phyloP scores from a whole-genome alignment of 73 alveolate genomes.

The Breviolum minutum region DNA sequence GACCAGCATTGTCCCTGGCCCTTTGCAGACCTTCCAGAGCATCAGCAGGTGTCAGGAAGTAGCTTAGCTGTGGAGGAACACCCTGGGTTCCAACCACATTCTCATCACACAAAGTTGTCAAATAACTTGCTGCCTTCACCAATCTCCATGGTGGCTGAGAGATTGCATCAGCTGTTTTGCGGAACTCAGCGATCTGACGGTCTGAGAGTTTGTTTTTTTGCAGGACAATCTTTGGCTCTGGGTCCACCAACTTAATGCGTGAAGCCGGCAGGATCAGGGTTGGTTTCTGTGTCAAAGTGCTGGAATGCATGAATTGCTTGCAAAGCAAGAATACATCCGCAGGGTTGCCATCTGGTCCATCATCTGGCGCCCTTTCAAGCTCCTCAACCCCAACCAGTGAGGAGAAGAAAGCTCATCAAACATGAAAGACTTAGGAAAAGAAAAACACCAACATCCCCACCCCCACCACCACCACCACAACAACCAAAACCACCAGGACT shows the following conservation, averaged over 20 bases:
- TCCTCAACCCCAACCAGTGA: too few relatives aligned
- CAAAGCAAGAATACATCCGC: neutral
- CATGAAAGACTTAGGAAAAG: too few relatives aligned
- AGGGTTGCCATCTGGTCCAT: too few relatives aligned
- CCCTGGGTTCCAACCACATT: neutral
- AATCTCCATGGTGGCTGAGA: conserved; percentile 11
- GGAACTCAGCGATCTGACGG: neutral
- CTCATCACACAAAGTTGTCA: neutral
- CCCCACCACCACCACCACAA: too few relatives aligned
- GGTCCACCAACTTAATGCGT: neutral
- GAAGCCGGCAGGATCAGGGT: conserved; percentile 2
- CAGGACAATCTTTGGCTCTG: neutral
- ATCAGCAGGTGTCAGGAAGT: neutral
- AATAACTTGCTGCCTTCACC: neutral
- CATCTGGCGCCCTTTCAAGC: neutral
- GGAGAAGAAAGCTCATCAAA: too few relatives aligned
- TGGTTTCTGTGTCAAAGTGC: neutral
- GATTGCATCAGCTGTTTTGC: conserved; percentile 6
- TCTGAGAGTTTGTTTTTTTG: neutral
- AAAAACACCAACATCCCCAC: too few relatives aligned
- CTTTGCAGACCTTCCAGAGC: neutral
- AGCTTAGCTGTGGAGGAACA: neutral
- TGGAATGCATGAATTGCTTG: conserved; percentile 8
- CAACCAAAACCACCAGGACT: too few relatives aligned
- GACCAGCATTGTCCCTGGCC: neutral